A percentile compares a stretch with the other conserved stretches of the same genome.
phyloP scores from a whole-genome alignment of 768 basidiomycete species.

The Calocera cornea region DNA sequence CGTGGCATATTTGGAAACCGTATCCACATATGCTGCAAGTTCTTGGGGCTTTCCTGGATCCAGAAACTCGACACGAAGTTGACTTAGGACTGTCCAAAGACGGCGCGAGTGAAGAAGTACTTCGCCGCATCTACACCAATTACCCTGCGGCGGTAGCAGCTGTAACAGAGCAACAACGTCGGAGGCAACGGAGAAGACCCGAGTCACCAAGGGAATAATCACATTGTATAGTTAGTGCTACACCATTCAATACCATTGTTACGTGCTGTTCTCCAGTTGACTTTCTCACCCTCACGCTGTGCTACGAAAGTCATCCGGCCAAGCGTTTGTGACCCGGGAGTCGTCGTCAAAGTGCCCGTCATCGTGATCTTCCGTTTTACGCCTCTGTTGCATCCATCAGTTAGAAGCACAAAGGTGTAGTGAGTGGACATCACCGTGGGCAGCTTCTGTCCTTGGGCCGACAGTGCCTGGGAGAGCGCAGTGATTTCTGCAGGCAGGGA shows the following conservation, averaged over 20 bases:
- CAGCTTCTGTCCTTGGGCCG: constrained; percentile 80
- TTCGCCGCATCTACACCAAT: background rate
- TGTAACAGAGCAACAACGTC: background rate
- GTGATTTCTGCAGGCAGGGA: constrained; percentile 58
- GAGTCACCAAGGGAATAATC: background rate
- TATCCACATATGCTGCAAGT: constrained; percentile 38
- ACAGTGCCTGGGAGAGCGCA: constrained; percentile 74
- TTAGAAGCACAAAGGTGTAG: constrained; percentile 26
- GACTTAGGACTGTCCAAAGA: background rate
- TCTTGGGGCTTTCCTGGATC: constrained; percentile 32
- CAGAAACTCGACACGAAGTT: background rate
- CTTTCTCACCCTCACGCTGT: background rate
- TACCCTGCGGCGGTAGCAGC: background rate
- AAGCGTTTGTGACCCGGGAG: background rate
- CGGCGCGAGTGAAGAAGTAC: background rate
- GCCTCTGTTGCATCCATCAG: background rate
- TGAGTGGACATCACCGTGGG: constrained; percentile 47
- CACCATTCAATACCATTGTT: background rate
- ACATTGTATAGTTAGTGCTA: background rate
- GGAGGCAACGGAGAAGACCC: background rate
- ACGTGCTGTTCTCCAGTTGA: background rate
- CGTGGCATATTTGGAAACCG: constrained; percentile 54
- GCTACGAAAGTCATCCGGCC: background rate
- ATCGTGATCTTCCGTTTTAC: background rate
- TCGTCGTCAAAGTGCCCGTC: background rate